These are phyloP conservation scores for Alternaria alternata DNA, from an alignment of 2,329 filamentous ascomycete genomes.

Conservation along the genomic window DNA sequence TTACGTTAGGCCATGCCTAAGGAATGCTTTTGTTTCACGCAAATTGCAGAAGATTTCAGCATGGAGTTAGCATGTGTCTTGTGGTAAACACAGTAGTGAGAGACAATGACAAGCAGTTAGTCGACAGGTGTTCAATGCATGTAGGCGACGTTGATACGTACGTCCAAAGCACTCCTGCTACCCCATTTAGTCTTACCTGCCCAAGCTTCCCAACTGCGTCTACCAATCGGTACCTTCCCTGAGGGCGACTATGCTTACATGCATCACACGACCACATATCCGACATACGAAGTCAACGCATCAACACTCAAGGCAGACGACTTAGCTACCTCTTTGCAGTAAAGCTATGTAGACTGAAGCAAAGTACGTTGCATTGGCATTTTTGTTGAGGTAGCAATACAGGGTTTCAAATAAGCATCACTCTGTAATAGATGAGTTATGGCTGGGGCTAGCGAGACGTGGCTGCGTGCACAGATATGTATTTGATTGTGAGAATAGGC, in stretches of 20 bases:
- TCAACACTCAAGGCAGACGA: background rate
- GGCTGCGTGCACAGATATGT: background rate
- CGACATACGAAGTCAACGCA: background rate
- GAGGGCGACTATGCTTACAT: background rate
- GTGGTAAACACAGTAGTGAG: background rate
- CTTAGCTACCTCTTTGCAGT: background rate
- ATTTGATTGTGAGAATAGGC: background rate
- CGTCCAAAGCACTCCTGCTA: background rate
- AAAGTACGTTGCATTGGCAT: background rate
- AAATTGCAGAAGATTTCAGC: background rate
- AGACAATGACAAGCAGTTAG: background rate
- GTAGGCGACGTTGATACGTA: background rate
- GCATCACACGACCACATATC: background rate
- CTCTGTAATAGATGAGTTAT: background rate
- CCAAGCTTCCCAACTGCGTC: background rate
- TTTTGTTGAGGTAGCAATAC: background rate
- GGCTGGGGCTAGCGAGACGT: background rate
- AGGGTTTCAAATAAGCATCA: background rate
- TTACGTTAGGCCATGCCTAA: background rate
- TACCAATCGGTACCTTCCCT: background rate
- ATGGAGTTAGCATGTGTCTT: background rate
- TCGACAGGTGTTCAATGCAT: background rate
- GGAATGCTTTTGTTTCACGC: background rate
- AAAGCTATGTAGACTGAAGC: background rate
- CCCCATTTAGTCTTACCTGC: background rate